A percentile compares a stretch with the other conserved stretches of the same genome.
phyloP scores from a whole-genome alignment of 345 rosid species.

The Syzygium jambos region DNA sequence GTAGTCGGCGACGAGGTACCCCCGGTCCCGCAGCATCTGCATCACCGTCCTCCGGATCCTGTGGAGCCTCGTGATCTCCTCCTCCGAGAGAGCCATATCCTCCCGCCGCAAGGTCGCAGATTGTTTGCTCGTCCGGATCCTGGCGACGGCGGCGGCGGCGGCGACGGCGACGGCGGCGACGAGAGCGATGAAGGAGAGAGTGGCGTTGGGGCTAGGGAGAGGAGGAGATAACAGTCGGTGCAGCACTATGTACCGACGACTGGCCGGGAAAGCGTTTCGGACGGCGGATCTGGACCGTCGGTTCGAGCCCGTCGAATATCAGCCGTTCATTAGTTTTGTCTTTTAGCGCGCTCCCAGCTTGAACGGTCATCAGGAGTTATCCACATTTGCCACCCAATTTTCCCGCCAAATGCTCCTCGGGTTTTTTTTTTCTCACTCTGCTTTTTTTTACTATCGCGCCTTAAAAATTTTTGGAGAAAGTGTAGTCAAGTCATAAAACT shows the following conservation, averaged over 20 bases:
- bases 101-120: neutral
- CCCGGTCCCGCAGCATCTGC: conserved; percentile 80
- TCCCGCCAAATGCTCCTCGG: neutral
- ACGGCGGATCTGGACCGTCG: neutral
- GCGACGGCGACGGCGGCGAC: too few species aligned
- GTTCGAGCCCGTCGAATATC: neutral
- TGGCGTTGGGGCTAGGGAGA: too few species aligned
- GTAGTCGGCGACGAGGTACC: conserved; percentile 55
- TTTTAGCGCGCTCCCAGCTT: neutral
- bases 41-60: conserved; percentile 63
- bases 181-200: too few species aligned
- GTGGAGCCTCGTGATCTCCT: conserved; percentile 51
- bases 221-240: too few species aligned
- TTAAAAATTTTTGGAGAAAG: too few species aligned
- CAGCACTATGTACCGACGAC: neutral
- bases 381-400: neutral
- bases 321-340: neutral
- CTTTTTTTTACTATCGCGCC: neutral
- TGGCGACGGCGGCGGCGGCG: too few species aligned
- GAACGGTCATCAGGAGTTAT: neutral
- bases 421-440: neutral
- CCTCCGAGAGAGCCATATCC: conserved; percentile 67
- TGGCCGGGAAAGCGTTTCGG: neutral
- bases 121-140: too few species aligned
- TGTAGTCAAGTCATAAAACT: neutral